A percentile compares a stretch with the other conserved stretches of the same genome.
phyloP scores from a whole-genome alignment of 768 basidiomycete genomes.

The Termitomyces sp. region DNA sequence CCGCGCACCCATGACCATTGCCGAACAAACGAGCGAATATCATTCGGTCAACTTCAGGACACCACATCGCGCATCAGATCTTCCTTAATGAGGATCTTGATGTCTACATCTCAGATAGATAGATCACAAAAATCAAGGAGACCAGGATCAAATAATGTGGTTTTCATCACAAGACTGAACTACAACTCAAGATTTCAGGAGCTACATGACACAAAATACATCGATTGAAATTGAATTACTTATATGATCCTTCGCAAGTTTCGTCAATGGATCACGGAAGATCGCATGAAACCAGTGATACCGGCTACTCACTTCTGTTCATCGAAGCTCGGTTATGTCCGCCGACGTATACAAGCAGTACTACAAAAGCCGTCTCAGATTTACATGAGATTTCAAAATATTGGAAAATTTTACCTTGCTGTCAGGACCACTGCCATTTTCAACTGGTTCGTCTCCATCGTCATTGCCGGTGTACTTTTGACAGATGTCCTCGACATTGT shows the following conservation, averaged over 20 bases:
- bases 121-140: neutral
- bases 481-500: constrained; percentile 23
- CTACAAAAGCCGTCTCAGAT: constrained; percentile 1
- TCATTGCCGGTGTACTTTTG: constrained; percentile 25
- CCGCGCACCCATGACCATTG: too few relatives aligned
- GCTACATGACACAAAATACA: neutral
- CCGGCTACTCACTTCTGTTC: neutral
- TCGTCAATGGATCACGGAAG: neutral
- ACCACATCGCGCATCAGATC: too few relatives aligned
- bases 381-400: neutral
- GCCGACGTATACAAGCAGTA: constrained; percentile 22
- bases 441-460: constrained; percentile 23
- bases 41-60: neutral
- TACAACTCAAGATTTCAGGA: neutral
- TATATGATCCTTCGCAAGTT: neutral
- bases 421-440: constrained; percentile 24
- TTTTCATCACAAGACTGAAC: too few relatives aligned
- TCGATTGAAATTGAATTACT: neutral
- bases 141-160: neutral
- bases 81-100: neutral
- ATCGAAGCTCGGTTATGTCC: constrained; percentile 17
- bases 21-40: too few relatives aligned
- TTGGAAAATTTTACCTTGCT: constrained; percentile 17
- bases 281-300: neutral
- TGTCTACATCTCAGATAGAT: neutral